These are phyloP conservation scores for Chlorella ohadii DNA, from an alignment of 139 green algal species.

Conservation along the genomic window DNA sequence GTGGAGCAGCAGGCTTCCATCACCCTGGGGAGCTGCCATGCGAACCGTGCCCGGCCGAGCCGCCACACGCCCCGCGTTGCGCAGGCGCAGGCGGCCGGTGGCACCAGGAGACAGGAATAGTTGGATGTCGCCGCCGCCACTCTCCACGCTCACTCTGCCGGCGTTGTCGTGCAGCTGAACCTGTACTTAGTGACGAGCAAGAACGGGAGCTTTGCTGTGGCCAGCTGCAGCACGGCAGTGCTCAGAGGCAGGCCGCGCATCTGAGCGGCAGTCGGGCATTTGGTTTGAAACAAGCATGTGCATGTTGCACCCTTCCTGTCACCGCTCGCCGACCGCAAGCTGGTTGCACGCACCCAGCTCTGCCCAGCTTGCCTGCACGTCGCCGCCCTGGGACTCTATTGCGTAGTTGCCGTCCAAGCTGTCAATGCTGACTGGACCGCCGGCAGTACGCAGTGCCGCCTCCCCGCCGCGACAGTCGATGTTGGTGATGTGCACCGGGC, in stretches of 20 bases:
- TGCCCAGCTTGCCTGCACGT: not conserved
- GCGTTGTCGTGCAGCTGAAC: slow-evolving; percentile 18
- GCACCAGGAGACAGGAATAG: slow-evolving; percentile 8
- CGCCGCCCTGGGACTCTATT: not conserved
- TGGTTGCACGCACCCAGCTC: no score
- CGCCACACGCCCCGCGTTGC: not conserved
- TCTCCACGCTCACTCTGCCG: not conserved
- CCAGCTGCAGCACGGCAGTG: no score
- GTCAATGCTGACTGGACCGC: not conserved
- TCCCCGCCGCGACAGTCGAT: slow-evolving; percentile 4
- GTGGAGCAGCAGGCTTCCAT: not conserved
- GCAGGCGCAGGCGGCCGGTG: slow-evolving; percentile 10
- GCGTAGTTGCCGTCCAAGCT: slow-evolving; percentile 18
- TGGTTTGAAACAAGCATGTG: no score
- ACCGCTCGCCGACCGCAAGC: no score
- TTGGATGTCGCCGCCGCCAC: slow-evolving; percentile 22
- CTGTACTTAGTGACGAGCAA: not conserved
- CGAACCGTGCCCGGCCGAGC: slow-evolving; percentile 4
- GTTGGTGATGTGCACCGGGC: not conserved
- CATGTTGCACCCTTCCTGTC: no score
- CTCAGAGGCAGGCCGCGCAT: no score
- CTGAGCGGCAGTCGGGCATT: no score
- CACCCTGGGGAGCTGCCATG: not conserved
- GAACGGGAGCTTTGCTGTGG: no score
- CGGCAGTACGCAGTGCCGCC: not conserved